Evolutionary conservation across 2,329 filamentous ascomycete species (phyloP), one percentile per base, ranked within the genome.

Genomic region (Drechslera avenae): DNA sequence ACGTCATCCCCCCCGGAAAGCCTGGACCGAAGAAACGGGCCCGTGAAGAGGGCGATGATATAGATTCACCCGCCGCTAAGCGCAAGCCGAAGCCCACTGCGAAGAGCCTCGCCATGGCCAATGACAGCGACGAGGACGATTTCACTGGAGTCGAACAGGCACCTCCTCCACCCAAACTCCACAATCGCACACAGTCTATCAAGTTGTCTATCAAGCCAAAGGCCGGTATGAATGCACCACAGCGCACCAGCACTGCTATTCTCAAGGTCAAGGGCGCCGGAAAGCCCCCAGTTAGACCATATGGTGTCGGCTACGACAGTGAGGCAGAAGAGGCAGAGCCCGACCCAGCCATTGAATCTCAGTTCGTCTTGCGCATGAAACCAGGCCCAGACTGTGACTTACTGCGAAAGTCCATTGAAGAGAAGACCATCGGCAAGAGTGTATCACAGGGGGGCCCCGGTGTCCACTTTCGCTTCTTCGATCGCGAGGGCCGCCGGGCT

Each of bases 291-390:
- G 35, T 49, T 9, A 52, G 90, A 57, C 86, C 86, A 4, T 83
- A 85, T 1, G 94, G 94, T 43, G 91, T 96, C 48, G 94, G 93
- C 6, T 99, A 97, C 74, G 94, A 99, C 71, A 97, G 92, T 3
- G 94, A 97, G 73, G 91, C 92, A 10, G 94, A 91, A 47, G 94
- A 97, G 68, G 85, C 87, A 12, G 94, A 99, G 73, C 75, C 79
- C 8, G 94, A 99, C 66, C 94, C 94, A 0, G 83, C 88, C 1
- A 90, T 96, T 54, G 93, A 97, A 73, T 89, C 93, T 66, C 88
- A 95, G 58, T 90, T 97, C 60, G 81, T 99, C 7, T 74, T 99
- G 54, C 89, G 94, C 52, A 96, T 97, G 89, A 73, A 86, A 46
- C 90, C 91, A 0, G 92, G 91, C 0, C 85, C 89, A 23, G 89